Conservation (phyloP, 371 early-diverging fungal genomes). For the Lichtheimia hyalospora region DNA sequence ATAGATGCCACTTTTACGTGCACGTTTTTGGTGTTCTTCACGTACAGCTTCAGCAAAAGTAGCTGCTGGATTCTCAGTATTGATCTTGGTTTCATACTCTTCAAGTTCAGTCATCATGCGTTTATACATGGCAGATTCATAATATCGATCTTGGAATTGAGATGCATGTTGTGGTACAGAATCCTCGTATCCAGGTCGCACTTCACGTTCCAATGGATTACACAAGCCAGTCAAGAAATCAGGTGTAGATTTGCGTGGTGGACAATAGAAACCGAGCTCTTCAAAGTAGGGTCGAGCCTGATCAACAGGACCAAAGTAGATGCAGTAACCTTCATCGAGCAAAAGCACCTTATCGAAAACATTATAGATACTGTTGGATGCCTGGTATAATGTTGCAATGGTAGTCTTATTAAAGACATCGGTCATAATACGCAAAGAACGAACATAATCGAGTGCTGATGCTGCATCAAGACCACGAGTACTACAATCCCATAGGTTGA, state of each 20-base stretch:
- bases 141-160: slow-evolving; percentile 51
- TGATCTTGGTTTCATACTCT: slow-evolving; percentile 8
- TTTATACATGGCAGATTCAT: slow-evolving; percentile 34
- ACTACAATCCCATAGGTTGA: slow-evolving; percentile 72
- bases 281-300: slow-evolving; percentile 67
- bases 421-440: slow-evolving; percentile 68
- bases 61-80: slow-evolving; percentile 22
- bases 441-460: slow-evolving; percentile 79
- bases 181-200: slow-evolving; percentile 54
- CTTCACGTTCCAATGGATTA: slow-evolving; percentile 58
- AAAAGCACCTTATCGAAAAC: slow-evolving; percentile 77
- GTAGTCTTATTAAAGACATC: slow-evolving; percentile 64
- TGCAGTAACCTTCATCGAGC: slow-evolving; percentile 70
- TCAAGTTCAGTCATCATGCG: slow-evolving; percentile 34
- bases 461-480: slow-evolving; percentile 91
- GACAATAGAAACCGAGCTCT: slow-evolving; percentile 66
- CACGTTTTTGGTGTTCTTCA: slow-evolving; percentile 40
- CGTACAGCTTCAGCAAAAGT: slow-evolving; percentile 37
- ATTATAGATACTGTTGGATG: slow-evolving; percentile 72
- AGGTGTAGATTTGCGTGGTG: slow-evolving; percentile 73
- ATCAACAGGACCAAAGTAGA: slow-evolving; percentile 73
- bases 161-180: slow-evolving; percentile 39
- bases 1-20: slow-evolving; percentile 39
- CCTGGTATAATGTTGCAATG: slow-evolving; percentile 67
- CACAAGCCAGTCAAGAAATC: slow-evolving; percentile 79